Conservation (phyloP, 129 eudicot species). For the Solidago caesia region DNA sequence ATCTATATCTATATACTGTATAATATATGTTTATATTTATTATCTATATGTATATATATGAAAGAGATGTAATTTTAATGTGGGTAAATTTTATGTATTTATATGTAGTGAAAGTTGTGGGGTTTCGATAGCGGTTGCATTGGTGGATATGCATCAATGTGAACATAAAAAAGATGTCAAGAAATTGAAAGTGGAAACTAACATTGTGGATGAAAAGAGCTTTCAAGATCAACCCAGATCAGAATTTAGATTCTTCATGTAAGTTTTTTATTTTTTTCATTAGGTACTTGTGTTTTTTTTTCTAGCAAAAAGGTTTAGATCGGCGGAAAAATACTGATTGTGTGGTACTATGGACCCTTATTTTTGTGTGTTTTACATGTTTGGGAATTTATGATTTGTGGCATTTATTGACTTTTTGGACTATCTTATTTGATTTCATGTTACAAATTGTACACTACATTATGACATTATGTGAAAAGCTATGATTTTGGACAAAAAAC, state of each 20-base stretch:
- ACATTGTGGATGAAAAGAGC: constrained; percentile 13
- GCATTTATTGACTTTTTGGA: neutral
- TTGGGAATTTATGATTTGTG: constrained; percentile 1
- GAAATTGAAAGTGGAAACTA: constrained; percentile 30
- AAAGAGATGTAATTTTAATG: neutral
- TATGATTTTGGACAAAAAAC: too few species aligned
- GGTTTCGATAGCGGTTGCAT: constrained; percentile 46
- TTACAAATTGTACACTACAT: neutral
- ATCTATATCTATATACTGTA: neutral
- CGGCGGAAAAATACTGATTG: too few species aligned
- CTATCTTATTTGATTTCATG: neutral
- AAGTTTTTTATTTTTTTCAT: neutral
- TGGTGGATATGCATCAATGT: constrained; percentile 61
- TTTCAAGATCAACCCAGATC: constrained; percentile 64
- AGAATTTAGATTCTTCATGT: constrained; percentile 59
- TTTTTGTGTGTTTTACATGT: neutral
- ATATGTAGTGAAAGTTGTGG: constrained; percentile 47
- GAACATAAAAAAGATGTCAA: constrained; percentile 29
- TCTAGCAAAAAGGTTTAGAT: neutral
- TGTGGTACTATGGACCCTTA: too few species aligned
- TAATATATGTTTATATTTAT: neutral
- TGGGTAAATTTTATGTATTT: neutral
- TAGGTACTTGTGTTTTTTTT: neutral
- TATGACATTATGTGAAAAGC: too few species aligned
- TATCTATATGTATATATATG: too few species aligned